phyloP scores from a whole-genome alignment of 495 filamentous ascomycete genomes.

The Tirmania nivea region DNA sequence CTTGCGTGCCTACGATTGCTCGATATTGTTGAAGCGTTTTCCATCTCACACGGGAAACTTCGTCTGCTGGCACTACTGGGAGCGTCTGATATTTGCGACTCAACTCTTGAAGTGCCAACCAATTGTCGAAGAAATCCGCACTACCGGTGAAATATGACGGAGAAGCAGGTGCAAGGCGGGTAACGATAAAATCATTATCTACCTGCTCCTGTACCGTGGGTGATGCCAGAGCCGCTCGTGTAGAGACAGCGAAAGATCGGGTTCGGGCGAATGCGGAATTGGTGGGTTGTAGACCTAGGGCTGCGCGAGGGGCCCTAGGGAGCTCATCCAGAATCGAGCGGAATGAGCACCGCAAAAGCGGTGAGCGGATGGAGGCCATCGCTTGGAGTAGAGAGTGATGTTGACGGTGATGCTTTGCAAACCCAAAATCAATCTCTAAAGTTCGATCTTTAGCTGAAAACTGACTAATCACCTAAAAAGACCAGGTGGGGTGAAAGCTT shows the following conservation, averaged over 20 bases:
- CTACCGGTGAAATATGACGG: slow-evolving; percentile 83
- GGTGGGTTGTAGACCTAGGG: not conserved
- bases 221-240: no score
- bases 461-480: slow-evolving; percentile 12
- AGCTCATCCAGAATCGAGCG: not conserved
- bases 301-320: not conserved
- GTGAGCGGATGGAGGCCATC: not conserved
- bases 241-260: no score
- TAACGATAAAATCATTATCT: slow-evolving; percentile 5
- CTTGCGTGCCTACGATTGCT: slow-evolving; percentile 46
- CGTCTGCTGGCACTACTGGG: slow-evolving; percentile 37
- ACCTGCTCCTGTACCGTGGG: no score
- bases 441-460: slow-evolving; percentile 1
- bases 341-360: not conserved
- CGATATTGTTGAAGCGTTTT: slow-evolving; percentile 56
- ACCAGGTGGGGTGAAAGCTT: not conserved
- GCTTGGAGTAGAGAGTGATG: not conserved
- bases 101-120: slow-evolving; percentile 48
- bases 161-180: slow-evolving; percentile 62
- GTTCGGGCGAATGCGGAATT: not conserved
- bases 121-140: slow-evolving; percentile 66
- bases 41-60: slow-evolving; percentile 67
- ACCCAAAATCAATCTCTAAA: no score
- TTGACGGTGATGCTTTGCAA: not conserved
- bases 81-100: slow-evolving; percentile 47